phyloP scores from a whole-genome alignment of 2,329 filamentous ascomycete species.

The Trichoderma breve region DNA sequence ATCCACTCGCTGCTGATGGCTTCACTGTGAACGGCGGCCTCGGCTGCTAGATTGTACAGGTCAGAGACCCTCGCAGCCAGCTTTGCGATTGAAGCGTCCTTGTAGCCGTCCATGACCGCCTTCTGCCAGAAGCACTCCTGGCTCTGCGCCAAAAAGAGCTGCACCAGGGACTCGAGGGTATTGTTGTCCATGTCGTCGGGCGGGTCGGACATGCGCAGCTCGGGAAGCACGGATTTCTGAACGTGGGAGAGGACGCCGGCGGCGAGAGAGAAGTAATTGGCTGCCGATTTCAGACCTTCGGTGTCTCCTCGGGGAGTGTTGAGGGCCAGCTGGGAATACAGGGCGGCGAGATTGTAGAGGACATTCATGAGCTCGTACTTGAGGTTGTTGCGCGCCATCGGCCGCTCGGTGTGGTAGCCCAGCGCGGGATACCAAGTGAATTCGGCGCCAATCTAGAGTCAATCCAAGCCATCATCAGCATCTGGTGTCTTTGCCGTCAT shows the following conservation, averaged over 20 bases:
- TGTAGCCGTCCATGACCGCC: constrained; percentile 88
- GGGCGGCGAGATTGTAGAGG: constrained; percentile 86
- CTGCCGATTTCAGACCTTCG: constrained; percentile 83
- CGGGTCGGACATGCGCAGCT: constrained; percentile 74
- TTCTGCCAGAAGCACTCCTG: constrained; percentile 99
- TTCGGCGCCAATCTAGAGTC: constrained; percentile 75
- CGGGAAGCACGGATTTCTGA: constrained; percentile 72
- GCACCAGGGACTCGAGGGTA: constrained; percentile 78
- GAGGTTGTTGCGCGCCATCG: constrained; percentile 64
- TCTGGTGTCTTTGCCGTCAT: background rate
- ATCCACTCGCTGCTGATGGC: constrained; percentile 94
- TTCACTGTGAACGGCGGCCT: constrained; percentile 84
- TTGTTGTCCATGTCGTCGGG: constrained; percentile 94
- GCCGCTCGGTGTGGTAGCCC: constrained; percentile 80
- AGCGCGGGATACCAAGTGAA: constrained; percentile 95
- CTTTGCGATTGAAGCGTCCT: constrained; percentile 88
- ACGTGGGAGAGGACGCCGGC: constrained; percentile 82
- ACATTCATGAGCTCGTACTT: constrained; percentile 88
- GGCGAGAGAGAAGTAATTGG: constrained; percentile 84
- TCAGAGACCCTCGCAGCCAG: constrained; percentile 87
- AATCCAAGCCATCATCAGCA: constrained; percentile 12
- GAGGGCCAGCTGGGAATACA: constrained; percentile 90
- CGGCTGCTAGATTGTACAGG: constrained; percentile 79
- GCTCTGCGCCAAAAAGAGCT: constrained; percentile 84
- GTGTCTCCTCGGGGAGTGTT: constrained; percentile 72